Conservation (phyloP, 2,329 filamentous ascomycete genomes). For the Fusarium nygamai region DNA sequence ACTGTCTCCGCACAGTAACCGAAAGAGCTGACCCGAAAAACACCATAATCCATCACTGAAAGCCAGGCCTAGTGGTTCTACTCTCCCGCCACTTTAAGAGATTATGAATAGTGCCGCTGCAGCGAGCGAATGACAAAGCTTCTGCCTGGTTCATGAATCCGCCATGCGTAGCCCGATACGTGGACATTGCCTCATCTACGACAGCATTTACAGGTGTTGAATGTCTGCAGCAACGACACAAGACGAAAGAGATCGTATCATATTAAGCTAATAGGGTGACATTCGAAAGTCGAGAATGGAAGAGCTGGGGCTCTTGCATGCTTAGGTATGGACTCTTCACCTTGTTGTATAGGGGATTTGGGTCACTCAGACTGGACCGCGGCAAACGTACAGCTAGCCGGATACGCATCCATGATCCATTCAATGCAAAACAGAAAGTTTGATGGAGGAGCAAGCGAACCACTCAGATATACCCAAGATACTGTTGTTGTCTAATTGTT, state of each 20-base stretch:
- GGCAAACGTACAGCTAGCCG: not conserved
- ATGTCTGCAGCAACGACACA: not conserved
- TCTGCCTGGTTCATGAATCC: not conserved
- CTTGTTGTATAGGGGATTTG: not conserved
- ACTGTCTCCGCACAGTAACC: not conserved
- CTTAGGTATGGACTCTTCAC: not conserved
- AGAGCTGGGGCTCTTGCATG: not conserved
- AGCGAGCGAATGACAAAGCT: not conserved
- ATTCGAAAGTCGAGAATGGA: not conserved
- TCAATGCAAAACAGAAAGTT: not conserved
- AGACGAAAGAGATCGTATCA: not conserved
- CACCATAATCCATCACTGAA: not conserved
- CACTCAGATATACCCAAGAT: not conserved
- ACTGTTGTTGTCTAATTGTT: slow-evolving; percentile 2
- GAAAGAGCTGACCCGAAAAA: not conserved
- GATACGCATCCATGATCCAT: not conserved
- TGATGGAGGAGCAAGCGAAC: not conserved
- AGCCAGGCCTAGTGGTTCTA: no score
- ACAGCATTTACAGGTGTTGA: not conserved
- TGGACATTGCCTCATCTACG: not conserved
- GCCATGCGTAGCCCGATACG: not conserved
- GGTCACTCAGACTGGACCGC: not conserved
- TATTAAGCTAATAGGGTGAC: not conserved
- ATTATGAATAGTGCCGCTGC: not conserved
- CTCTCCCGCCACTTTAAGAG: not conserved